Conservation (phyloP, 371 early-diverging fungal genomes). For the Fennellomyces sp. region DNA sequence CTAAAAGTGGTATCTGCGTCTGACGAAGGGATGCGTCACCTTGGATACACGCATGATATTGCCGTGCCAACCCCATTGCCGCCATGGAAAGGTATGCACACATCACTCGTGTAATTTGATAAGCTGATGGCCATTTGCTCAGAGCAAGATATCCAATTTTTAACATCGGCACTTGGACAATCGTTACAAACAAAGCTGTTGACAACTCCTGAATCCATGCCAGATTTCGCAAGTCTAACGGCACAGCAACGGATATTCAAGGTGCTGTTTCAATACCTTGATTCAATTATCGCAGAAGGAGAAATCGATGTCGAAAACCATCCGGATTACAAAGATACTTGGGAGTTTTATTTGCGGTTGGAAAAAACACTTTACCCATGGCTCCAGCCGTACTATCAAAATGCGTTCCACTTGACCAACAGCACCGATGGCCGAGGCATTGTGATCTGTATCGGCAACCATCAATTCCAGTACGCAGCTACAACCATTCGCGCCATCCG, state of each 20-base stretch:
- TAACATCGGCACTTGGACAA: slow-evolving; percentile 17
- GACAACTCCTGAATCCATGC: slow-evolving; percentile 20
- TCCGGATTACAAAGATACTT: slow-evolving; percentile 17
- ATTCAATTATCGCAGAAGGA: slow-evolving; percentile 26
- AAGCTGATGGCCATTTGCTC: too few species aligned
- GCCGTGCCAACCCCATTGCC: slow-evolving; percentile 22
- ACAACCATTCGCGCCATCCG: slow-evolving; percentile 61
- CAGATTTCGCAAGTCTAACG: slow-evolving; percentile 33
- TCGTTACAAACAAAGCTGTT: slow-evolving; percentile 13
- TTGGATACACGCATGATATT: slow-evolving; percentile 22
- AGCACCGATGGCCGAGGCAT: slow-evolving; percentile 54
- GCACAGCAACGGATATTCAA: slow-evolving; percentile 39
- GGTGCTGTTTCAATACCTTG: slow-evolving; percentile 37
- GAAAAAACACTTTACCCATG: slow-evolving; percentile 30
- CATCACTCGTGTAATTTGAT: neutral
- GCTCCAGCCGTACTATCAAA: slow-evolving; percentile 26
- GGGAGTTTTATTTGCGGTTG: slow-evolving; percentile 19
- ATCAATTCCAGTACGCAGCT: slow-evolving; percentile 62
- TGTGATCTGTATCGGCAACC: slow-evolving; percentile 70
- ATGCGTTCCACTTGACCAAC: slow-evolving; percentile 27
- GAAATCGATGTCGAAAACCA: slow-evolving; percentile 16
- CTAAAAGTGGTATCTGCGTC: slow-evolving; percentile 8
- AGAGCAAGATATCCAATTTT: slow-evolving; percentile 16
- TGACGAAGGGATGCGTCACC: slow-evolving; percentile 13
- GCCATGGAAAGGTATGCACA: slow-evolving; percentile 26